Evolutionary conservation across 192 early-diverging fungal species (phyloP).

Genomic region (Phlyctochytrium arcticum): DNA sequence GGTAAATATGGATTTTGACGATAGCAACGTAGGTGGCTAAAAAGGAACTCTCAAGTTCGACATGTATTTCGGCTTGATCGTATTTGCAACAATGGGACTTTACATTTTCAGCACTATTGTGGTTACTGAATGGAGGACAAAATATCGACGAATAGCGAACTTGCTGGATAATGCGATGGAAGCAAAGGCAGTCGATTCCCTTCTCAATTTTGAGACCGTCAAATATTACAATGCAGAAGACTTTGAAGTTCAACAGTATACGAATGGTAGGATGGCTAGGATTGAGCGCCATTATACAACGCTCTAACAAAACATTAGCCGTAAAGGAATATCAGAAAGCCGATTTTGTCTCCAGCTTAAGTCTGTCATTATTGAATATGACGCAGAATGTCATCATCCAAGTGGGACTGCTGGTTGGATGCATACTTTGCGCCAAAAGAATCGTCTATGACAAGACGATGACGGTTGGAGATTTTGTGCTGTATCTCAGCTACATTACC

Average conservation of each 20-base stretch:
- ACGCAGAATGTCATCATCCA: conserved; percentile 87
- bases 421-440: conserved; percentile 76
- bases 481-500: conserved; percentile 82
- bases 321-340: conserved; percentile 77
- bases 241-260: conserved; percentile 80
- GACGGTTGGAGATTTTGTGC: conserved; percentile 81
- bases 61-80: conserved; percentile 73
- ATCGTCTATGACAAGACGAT: conserved; percentile 64
- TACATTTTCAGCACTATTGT: conserved; percentile 78
- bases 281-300: not conserved
- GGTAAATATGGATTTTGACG: not conserved
- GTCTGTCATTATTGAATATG: conserved; percentile 76
- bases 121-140: conserved; percentile 69
- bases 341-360: conserved; percentile 73
- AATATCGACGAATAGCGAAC: conserved; percentile 75
- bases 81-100: conserved; percentile 80
- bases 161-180: conserved; percentile 82
- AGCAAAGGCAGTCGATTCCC: conserved; percentile 76
- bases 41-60: conserved; percentile 64
- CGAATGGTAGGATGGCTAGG: conserved; percentile 9
- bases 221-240: conserved; percentile 93
- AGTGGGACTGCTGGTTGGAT: conserved; percentile 74
- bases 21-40: too few species aligned
- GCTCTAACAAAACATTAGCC: conserved; percentile 53
- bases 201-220: conserved; percentile 98